A percentile compares a stretch with the other conserved stretches of the same genome.
Conservation (phyloP, 306 rosid genomes). For the apple (Malus domestica) region DNA sequence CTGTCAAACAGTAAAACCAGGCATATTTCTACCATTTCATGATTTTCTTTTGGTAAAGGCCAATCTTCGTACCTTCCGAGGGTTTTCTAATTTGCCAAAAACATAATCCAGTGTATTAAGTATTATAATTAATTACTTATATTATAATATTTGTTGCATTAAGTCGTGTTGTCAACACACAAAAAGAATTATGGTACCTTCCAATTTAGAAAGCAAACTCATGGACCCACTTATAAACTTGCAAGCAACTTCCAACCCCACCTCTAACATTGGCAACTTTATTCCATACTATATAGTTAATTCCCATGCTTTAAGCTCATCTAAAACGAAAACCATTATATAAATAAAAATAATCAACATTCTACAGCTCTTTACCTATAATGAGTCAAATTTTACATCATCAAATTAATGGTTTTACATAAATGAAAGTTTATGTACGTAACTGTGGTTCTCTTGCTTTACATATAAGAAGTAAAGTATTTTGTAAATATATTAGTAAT, state of each 20-base stretch:
- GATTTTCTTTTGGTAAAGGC: background rate
- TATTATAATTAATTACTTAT: too few relatives aligned
- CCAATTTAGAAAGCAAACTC: background rate
- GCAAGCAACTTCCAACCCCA: background rate
- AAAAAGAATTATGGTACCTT: too few relatives aligned
- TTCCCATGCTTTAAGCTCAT: background rate
- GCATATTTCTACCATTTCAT: background rate
- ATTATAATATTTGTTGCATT: too few relatives aligned
- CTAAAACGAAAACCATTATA: background rate
- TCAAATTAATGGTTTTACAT: too few relatives aligned
- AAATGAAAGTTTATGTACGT: too few relatives aligned
- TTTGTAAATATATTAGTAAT: background rate
- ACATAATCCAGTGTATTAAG: fast-evolving
- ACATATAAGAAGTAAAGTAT: too few relatives aligned
- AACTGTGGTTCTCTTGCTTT: too few relatives aligned
- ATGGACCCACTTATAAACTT: background rate
- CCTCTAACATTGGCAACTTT: background rate
- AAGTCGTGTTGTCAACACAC: fast-evolving
- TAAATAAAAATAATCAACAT: too few relatives aligned
- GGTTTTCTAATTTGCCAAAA: too few relatives aligned
- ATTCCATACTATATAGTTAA: background rate
- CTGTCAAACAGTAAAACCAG: background rate
- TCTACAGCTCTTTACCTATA: too few relatives aligned
- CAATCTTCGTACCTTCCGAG: background rate
- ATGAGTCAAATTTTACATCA: too few relatives aligned